These are phyloP conservation scores for Teunomyces atbi DNA, from an alignment of 805 yeast genomes.

Conservation along the genomic window DNA sequence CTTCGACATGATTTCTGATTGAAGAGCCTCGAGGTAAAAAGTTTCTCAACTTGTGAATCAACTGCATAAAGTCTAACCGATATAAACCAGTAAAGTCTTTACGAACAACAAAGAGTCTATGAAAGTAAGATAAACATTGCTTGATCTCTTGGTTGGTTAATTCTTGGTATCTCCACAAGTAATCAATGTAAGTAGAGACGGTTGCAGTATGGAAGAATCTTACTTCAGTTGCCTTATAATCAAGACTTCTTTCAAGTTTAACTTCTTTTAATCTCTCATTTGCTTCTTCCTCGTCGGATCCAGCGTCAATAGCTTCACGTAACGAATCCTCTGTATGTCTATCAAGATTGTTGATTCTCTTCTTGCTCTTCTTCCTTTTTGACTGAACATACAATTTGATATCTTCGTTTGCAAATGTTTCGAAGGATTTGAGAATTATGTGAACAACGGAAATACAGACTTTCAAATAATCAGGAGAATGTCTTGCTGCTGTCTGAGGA, in stretches of 20 bases:
- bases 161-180: slow-evolving; percentile 60
- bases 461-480: slow-evolving; percentile 60
- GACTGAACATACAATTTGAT: slow-evolving; percentile 47
- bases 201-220: slow-evolving; percentile 57
- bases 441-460: slow-evolving; percentile 65
- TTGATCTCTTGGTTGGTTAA: slow-evolving; percentile 59
- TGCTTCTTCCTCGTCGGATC: slow-evolving; percentile 28
- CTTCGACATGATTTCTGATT: slow-evolving; percentile 59
- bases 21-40: slow-evolving; percentile 47
- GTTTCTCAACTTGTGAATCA: slow-evolving; percentile 47
- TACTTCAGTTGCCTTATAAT: slow-evolving; percentile 39
- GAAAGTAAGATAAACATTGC: slow-evolving; percentile 66
- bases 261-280: slow-evolving; percentile 32
- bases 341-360: slow-evolving; percentile 23
- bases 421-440: slow-evolving; percentile 64
- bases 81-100: slow-evolving; percentile 59
- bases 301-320: slow-evolving; percentile 28
- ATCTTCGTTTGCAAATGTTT: slow-evolving; percentile 59
- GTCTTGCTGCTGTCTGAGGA: slow-evolving; percentile 62
- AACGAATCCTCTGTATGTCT: slow-evolving; percentile 21
- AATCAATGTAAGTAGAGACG: slow-evolving; percentile 63
- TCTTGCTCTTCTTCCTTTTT: slow-evolving; percentile 36
- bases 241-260: slow-evolving; percentile 47
- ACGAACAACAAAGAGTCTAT: slow-evolving; percentile 59
- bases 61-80: slow-evolving; percentile 71